Evolutionary conservation across 208 protist species (phyloP).

Genomic region (Crithidia expoeki): DNA sequence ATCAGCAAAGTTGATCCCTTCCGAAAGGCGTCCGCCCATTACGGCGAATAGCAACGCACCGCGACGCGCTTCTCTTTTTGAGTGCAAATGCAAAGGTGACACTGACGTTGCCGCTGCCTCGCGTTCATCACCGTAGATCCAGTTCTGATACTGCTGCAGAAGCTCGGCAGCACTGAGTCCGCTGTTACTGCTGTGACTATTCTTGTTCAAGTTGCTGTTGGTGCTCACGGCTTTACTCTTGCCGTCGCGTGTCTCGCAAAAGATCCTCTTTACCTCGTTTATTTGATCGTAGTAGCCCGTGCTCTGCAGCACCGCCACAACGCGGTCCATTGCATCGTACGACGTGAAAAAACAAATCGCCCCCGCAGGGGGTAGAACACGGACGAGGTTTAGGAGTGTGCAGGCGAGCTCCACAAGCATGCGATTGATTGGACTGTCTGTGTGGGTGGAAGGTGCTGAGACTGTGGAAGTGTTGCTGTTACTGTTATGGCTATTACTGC

Average conservation of each 20-base stretch:
- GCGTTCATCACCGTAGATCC: slow-evolving; percentile 37
- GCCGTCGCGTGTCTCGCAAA: slow-evolving; percentile 62
- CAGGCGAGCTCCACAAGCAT: slow-evolving; percentile 65
- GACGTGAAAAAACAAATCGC: slow-evolving; percentile 96
- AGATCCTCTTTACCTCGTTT: slow-evolving; percentile 82
- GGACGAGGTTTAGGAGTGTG: slow-evolving; percentile 87
- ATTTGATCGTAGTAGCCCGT: slow-evolving; percentile 59
- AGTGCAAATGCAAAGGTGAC: no score
- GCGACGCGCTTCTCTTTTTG: slow-evolving; percentile 13
- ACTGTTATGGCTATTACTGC: background rate
- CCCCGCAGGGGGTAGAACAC: slow-evolving; percentile 90
- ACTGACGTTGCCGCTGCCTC: background rate
- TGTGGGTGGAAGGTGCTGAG: background rate
- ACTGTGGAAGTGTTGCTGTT: background rate
- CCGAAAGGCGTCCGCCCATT: slow-evolving; percentile 96
- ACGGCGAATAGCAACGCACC: slow-evolving; percentile 95
- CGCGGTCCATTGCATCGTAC: slow-evolving; percentile 82
- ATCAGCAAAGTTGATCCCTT: slow-evolving; percentile 99
- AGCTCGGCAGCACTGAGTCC: slow-evolving; percentile 35
- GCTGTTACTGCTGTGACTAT: background rate
- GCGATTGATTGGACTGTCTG: background rate
- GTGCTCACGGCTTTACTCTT: no score
- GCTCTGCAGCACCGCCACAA: slow-evolving; percentile 47
- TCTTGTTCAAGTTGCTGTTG: background rate
- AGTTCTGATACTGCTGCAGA: slow-evolving; percentile 60